phyloP scores from a whole-genome alignment of 2,329 filamentous ascomycete species.

The Colletotrichum tropicale region DNA sequence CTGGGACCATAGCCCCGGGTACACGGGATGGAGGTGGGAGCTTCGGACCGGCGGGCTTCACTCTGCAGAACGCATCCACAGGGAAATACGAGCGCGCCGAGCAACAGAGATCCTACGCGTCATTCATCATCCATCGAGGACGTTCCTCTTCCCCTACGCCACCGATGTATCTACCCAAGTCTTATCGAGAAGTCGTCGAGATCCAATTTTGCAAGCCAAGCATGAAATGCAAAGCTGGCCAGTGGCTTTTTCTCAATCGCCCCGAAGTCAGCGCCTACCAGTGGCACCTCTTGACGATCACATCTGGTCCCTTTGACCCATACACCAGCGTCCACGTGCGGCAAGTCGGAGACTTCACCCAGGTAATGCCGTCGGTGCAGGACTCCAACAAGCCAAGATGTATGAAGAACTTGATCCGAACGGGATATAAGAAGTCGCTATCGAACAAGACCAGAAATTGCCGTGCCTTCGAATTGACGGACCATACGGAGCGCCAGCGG shows the following conservation, averaged over 20 bases:
- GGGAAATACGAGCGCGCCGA: slow-evolving; percentile 83
- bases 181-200: slow-evolving; percentile 76
- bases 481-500: slow-evolving; percentile 93
- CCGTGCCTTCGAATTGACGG: slow-evolving; percentile 89
- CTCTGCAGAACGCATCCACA: slow-evolving; percentile 84
- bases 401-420: slow-evolving; percentile 90
- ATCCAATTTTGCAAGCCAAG: too few species aligned
- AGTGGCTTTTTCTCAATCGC: slow-evolving; percentile 97
- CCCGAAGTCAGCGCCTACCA: slow-evolving; percentile 87
- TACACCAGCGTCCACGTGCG: slow-evolving; percentile 95
- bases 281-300: slow-evolving; percentile 99
- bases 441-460: slow-evolving; percentile 93
- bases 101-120: slow-evolving; percentile 91
- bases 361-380: slow-evolving; percentile 88
- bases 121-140: slow-evolving; percentile 71
- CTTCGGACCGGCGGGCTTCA: slow-evolving; percentile 85
- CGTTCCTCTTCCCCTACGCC: slow-evolving; percentile 56
- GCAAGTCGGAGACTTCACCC: slow-evolving; percentile 96
- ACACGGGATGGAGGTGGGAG: slow-evolving; percentile 97
- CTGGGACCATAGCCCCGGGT: slow-evolving; percentile 93
- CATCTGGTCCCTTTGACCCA: slow-evolving; percentile 93
- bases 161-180: too few species aligned
- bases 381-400: slow-evolving; percentile 82
- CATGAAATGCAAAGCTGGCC: slow-evolving; percentile 96
- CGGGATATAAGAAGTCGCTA: slow-evolving; percentile 98